Percentiles rank a stretch among this genome's conserved stretches.
Conservation (phyloP, 768 basidiomycete genomes). For the Auriscalpium microsporum region DNA sequence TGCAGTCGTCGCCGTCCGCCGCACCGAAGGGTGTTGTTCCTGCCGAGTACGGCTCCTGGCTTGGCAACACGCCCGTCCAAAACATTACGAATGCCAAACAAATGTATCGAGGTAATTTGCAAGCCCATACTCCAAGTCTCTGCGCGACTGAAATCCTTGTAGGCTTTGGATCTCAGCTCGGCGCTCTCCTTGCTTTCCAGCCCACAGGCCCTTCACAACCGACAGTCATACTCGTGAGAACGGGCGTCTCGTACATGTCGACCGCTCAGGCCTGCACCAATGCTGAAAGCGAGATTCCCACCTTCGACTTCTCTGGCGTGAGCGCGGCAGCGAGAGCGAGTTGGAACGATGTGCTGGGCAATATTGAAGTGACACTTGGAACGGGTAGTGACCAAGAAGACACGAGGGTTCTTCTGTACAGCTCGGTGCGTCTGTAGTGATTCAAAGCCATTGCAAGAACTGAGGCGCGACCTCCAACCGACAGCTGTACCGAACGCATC, state of each 20-base stretch:
- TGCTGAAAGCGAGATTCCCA: constrained; percentile 51
- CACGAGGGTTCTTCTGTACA: constrained; percentile 49
- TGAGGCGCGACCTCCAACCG: background rate
- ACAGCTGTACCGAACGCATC: constrained; percentile 52
- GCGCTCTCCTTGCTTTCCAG: constrained; percentile 14
- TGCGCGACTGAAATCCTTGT: background rate
- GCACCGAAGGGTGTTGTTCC: constrained; percentile 20
- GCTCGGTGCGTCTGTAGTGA: constrained; percentile 32
- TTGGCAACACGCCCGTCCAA: constrained; percentile 39
- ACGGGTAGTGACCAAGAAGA: constrained; percentile 37
- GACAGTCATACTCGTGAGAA: constrained; percentile 47
- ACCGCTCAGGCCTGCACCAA: constrained; percentile 50
- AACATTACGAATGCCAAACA: constrained; percentile 39
- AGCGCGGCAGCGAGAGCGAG: constrained; percentile 31
- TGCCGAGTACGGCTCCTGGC: constrained; percentile 47
- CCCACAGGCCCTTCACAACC: background rate
- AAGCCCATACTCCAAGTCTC: too few relatives aligned
- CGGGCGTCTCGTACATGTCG: constrained; percentile 59
- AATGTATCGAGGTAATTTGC: constrained; percentile 37
- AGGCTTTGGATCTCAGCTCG: constrained; percentile 43
- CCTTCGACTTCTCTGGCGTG: constrained; percentile 46
- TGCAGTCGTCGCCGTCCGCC: constrained; percentile 29
- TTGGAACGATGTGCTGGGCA: constrained; percentile 52
- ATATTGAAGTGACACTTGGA: constrained; percentile 39
- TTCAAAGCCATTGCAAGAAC: background rate